phyloP scores from a whole-genome alignment of 2,329 filamentous ascomycete species.

The Verticillium isaacii region DNA sequence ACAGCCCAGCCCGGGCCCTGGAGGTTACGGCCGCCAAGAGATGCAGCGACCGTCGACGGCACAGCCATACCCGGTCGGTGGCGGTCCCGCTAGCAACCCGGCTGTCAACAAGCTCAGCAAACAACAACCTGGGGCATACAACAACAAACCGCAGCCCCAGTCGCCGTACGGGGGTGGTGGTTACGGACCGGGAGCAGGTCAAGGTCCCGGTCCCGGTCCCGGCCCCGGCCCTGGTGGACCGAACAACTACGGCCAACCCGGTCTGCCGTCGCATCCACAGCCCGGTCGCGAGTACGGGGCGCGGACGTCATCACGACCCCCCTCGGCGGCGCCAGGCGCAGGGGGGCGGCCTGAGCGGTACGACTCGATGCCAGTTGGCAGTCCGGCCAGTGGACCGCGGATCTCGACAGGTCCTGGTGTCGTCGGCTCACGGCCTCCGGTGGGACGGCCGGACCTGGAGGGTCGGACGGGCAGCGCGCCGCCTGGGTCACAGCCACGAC shows the following conservation, averaged over 20 bases:
- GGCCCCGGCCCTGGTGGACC: constrained; percentile 2
- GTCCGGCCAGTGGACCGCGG: neutral
- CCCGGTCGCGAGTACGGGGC: constrained; percentile 33
- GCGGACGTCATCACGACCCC: constrained; percentile 26
- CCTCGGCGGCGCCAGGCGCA: constrained; percentile 18
- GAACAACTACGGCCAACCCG: constrained; percentile 9
- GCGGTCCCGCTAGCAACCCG: constrained; percentile 26
- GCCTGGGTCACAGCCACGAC: constrained; percentile 20
- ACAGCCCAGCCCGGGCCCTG: constrained; percentile 31
- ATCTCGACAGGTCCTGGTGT: constrained; percentile 2
- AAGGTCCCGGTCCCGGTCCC: neutral
- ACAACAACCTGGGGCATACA: constrained; percentile 20
- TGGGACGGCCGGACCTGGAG: constrained; percentile 9
- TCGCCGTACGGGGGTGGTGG: constrained; percentile 2
- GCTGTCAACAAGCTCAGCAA: constrained; percentile 33
- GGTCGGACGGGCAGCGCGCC: constrained; percentile 33
- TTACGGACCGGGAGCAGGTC: neutral
- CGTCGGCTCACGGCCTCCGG: constrained; percentile 4
- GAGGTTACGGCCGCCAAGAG: constrained; percentile 14
- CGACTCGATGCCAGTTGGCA: constrained; percentile 22
- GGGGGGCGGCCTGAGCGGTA: constrained; percentile 25
- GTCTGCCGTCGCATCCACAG: constrained; percentile 14
- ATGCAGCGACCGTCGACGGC: constrained; percentile 20
- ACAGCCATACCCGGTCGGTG: constrained; percentile 17
- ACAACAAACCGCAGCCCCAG: neutral